phyloP scores from a whole-genome alignment of 495 filamentous ascomycete species.

The Durotheca rogersii region DNA sequence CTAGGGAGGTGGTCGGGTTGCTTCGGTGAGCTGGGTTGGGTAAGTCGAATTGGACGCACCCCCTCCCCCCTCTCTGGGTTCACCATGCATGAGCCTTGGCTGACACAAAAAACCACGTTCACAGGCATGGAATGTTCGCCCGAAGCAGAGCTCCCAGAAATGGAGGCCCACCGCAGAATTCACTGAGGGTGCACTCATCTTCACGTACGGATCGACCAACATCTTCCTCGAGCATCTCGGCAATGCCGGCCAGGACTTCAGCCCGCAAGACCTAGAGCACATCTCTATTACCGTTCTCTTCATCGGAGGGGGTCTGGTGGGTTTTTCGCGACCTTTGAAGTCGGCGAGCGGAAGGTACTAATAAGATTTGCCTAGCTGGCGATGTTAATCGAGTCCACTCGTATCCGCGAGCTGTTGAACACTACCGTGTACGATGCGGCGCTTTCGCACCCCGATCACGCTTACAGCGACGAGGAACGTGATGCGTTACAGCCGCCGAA shows the following conservation, averaged over 20 bases:
- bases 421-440: conserved; percentile 50
- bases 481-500: conserved; percentile 58
- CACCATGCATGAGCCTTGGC: conserved; percentile 3
- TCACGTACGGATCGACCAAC: conserved; percentile 83
- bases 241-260: conserved; percentile 68
- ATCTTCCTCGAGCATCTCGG: conserved; percentile 90
- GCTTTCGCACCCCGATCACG: conserved; percentile 33
- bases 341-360: conserved; percentile 4
- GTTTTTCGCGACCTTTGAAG: conserved; percentile 33
- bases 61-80: no score
- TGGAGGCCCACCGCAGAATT: conserved; percentile 81
- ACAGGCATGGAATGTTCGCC: conserved; percentile 85
- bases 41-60: no score
- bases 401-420: conserved; percentile 71
- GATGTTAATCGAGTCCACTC: conserved; percentile 86
- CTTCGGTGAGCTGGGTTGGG: conserved; percentile 90
- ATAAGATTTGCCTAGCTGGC: conserved; percentile 60
- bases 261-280: conserved; percentile 82
- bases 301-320: conserved; percentile 87
- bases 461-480: conserved; percentile 46
- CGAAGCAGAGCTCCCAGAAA: conserved; percentile 60
- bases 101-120: conserved; percentile 22
- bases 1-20: conserved; percentile 88
- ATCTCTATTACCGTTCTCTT: conserved; percentile 92
- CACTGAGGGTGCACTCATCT: conserved; percentile 84